Conservation (phyloP, 2,329 filamentous ascomycete species). For the Hyphodiscus sp. region DNA sequence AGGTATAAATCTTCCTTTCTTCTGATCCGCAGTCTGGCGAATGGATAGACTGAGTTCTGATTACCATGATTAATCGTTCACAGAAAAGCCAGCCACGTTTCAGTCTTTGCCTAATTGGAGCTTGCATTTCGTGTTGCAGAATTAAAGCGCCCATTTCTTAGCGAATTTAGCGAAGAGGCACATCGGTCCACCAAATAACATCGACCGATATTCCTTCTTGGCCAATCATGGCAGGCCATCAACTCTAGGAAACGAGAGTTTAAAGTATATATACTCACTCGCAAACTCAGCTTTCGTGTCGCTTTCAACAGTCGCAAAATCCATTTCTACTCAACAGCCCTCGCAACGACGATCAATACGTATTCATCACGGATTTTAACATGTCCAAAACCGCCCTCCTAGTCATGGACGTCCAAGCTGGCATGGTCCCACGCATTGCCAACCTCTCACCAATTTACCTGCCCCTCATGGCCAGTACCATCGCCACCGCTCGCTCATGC, state of each 20-base stretch:
- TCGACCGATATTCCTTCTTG: neutral
- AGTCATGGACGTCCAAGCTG: conserved; percentile 32
- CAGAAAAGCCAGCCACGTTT: too few species aligned
- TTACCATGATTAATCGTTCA: too few species aligned
- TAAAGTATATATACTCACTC: too few species aligned
- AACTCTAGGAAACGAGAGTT: neutral
- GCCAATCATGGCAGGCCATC: neutral
- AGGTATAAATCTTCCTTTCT: too few species aligned
- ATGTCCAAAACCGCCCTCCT: conserved; percentile 27
- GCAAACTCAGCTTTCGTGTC: too few species aligned
- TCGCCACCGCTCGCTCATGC: conserved; percentile 14
- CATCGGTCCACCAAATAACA: neutral
- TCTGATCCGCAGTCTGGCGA: too few species aligned
- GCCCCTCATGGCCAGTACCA: conserved; percentile 18
- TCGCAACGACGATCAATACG: neutral
- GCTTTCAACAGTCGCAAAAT: neutral
- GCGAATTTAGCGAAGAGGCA: neutral
- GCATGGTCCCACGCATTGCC: conserved; percentile 23
- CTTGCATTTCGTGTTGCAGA: too few species aligned
- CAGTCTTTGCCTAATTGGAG: too few species aligned
- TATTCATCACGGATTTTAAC: neutral
- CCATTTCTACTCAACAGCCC: neutral
- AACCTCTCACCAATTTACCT: conserved; percentile 20
- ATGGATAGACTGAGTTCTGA: too few species aligned
- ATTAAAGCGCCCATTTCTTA: neutral